Conservation (phyloP, 73 alveolate genomes). For the Breviolum minutum region DNA sequence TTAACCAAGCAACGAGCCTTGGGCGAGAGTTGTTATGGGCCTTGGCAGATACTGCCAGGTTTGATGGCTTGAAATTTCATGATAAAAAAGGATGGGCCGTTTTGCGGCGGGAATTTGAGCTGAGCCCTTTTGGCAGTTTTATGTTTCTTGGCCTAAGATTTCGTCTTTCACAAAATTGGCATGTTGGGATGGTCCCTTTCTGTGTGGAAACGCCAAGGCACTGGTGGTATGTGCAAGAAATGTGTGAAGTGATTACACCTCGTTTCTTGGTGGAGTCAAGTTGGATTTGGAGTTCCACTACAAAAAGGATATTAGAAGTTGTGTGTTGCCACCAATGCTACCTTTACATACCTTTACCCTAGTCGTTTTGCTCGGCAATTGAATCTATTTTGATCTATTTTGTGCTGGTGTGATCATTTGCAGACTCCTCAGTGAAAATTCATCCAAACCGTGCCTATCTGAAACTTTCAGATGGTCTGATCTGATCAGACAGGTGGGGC, state of each 20-base stretch:
- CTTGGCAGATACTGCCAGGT: conserved; percentile 33
- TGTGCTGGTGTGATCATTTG: too few species aligned
- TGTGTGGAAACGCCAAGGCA: background rate
- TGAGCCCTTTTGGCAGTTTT: too few species aligned
- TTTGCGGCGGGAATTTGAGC: too few species aligned
- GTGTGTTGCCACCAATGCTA: too few species aligned
- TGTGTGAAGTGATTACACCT: conserved; percentile 62
- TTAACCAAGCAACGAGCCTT: background rate
- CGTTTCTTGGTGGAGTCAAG: background rate
- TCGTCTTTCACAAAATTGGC: background rate
- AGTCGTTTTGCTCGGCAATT: too few species aligned
- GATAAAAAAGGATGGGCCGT: background rate
- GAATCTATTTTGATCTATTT: too few species aligned
- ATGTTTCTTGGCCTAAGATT: background rate
- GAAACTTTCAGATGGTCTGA: too few species aligned
- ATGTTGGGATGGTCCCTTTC: background rate
- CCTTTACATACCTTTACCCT: too few species aligned
- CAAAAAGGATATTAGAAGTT: background rate
- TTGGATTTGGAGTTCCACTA: too few species aligned
- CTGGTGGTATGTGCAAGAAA: conserved; percentile 68
- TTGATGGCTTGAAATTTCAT: background rate
- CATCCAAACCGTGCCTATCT: too few species aligned
- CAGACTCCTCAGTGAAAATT: too few species aligned
- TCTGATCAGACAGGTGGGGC: too few species aligned
- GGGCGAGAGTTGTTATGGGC: conserved; percentile 4